Base-by-base conservation (phyloP, 495 filamentous ascomycete species). In the Neurospora terricola region DNA sequence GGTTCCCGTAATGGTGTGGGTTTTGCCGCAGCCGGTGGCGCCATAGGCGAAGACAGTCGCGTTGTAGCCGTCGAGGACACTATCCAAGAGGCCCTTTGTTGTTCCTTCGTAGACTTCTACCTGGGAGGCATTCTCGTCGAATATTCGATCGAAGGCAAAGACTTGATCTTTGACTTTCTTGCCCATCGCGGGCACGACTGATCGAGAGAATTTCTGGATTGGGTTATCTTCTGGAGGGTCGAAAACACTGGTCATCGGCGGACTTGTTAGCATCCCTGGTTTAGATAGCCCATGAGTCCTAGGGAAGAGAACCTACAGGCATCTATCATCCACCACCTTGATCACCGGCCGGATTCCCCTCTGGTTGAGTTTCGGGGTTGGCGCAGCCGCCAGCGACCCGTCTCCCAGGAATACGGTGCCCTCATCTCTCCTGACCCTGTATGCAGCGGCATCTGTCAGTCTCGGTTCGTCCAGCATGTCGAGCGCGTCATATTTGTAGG, bases 41-140 rank as follows among this genome's bases (percentile, higher is more conserved):
- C 96, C 96, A 82, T 99, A 99, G 37, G 96, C 96, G 81, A 98
- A 99, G 0, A 99, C 96, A 0, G 96, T 99, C 59, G 96, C 96
- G 86, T 99, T 99, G 84, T 97, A 99, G 69, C 96, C 96, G 74
- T 98, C 94, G 70, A 98, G 86, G 70, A 99, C 94, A 81, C 91
- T 98, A 79, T 98, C 96, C 79, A 99, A 87, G 36, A 99, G 87
- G 74, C 83, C 87, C 78, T 91, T 92, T 6, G 96, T 97, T 8
- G 96, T 99, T 5, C 93, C 88, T 81, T 98, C 95, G 86, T 98
- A 99, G 0, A 99, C 92, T 81, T 99, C 96, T 71, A 88, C 91
- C 75, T 99, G 96, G 0, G 91, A 90, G 62, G 93, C 91, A 78
- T 93, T 97, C 71, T 99, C 94, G 85, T 99, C 96, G 81, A 99